A percentile compares a stretch with the other conserved stretches of the same genome.
These are phyloP conservation scores for Senna tora DNA, from an alignment of 306 rosid genomes.

Conservation along the genomic window DNA sequence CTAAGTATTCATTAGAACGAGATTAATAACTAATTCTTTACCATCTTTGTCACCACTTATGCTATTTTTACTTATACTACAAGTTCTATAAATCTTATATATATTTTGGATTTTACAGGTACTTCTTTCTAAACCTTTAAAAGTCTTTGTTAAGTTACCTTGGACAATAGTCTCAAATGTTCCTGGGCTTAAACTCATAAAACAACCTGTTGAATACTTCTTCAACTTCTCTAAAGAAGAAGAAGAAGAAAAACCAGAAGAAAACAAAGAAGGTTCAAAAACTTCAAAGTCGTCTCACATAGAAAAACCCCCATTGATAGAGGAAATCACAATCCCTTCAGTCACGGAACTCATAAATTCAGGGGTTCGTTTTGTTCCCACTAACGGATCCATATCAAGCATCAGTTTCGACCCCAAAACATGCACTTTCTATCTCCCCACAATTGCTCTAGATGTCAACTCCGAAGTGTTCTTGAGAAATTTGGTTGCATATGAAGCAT, in stretches of 20 bases:
- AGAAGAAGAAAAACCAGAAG: constrained; percentile 25
- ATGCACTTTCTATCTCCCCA: constrained; percentile 58
- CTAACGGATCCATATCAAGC: constrained; percentile 50
- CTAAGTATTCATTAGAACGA: too few relatives aligned
- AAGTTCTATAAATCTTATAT: too few relatives aligned
- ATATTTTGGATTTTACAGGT: too few relatives aligned
- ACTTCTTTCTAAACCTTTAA: neutral
- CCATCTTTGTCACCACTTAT: too few relatives aligned
- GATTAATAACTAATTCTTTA: too few relatives aligned
- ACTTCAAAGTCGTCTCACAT: neutral
- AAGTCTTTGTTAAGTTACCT: neutral
- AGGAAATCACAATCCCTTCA: constrained; percentile 76
- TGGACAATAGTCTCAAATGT: constrained; percentile 41
- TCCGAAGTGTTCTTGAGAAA: constrained; percentile 55
- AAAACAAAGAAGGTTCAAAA: neutral
- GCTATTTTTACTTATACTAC: too few relatives aligned
- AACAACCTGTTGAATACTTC: constrained; percentile 42
- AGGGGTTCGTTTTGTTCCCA: constrained; percentile 53
- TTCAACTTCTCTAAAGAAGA: constrained; percentile 33
- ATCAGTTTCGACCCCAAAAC: constrained; percentile 56
- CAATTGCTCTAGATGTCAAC: constrained; percentile 47
- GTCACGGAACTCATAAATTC: constrained; percentile 51
- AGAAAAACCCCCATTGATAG: constrained; percentile 60
- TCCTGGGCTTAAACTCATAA: constrained; percentile 52
- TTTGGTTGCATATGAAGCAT: constrained; percentile 66